A percentile compares a stretch with the other conserved stretches of the same genome.
These are phyloP conservation scores for Fusarium compactum DNA, from an alignment of 2,329 filamentous ascomycete species.

Conservation along the genomic window DNA sequence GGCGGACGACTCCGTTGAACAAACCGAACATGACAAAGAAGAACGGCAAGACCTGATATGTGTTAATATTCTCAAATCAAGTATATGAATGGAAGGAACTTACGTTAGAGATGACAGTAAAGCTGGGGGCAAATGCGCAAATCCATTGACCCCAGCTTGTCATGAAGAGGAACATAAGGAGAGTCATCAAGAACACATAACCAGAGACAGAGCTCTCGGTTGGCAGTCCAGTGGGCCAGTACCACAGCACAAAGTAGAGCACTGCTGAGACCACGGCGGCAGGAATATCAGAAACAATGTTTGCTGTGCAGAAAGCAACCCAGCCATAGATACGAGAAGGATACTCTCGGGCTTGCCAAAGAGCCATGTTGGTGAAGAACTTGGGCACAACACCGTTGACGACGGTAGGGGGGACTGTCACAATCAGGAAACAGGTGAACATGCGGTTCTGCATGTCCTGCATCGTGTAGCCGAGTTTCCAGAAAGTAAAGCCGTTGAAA, in stretches of 20 bases:
- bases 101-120: conserved; percentile 80
- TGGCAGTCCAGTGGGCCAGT: conserved; percentile 79
- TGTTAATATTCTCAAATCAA: conserved; percentile 43
- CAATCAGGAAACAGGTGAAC: conserved; percentile 77
- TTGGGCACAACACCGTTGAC: conserved; percentile 82
- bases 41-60: conserved; percentile 71
- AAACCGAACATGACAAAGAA: conserved; percentile 83
- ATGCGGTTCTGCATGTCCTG: conserved; percentile 81
- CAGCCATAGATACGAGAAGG: conserved; percentile 82
- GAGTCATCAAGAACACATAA: conserved; percentile 82
- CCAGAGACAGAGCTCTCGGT: conserved; percentile 73
- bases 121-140: conserved; percentile 81
- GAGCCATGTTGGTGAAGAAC: conserved; percentile 77
- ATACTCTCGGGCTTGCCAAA: conserved; percentile 80
- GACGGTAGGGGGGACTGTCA: conserved; percentile 74
- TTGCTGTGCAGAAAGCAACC: conserved; percentile 80
- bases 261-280: conserved; percentile 72
- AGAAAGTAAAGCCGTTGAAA: conserved; percentile 86
- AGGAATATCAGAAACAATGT: conserved; percentile 79
- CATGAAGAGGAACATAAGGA: conserved; percentile 83
- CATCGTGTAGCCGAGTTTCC: conserved; percentile 72
- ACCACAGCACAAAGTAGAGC: conserved; percentile 81
- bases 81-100: conserved; percentile 34
- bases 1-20: conserved; percentile 82
- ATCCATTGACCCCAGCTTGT: conserved; percentile 87